These are phyloP conservation scores for Penicillium paxilli DNA, from an alignment of 495 filamentous ascomycete species.

Conservation along the genomic window DNA sequence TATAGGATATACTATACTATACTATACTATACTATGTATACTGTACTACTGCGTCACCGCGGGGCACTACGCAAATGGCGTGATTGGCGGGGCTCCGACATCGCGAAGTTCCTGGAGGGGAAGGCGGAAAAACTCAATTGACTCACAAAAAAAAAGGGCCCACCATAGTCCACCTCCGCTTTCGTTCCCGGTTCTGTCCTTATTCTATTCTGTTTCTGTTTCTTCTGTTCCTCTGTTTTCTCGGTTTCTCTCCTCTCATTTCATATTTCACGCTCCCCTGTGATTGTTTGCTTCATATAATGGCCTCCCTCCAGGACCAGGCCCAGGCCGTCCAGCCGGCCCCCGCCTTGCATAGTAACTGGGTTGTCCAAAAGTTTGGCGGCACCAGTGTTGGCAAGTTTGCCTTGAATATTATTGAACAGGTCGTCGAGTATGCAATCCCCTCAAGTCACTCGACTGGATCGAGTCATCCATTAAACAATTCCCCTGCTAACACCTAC, in stretches of 20 bases:
- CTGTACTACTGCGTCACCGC: not conserved
- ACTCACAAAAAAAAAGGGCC: slow-evolving; percentile 17
- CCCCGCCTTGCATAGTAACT: slow-evolving; percentile 37
- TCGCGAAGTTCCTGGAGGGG: slow-evolving; percentile 11
- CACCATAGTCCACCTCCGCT: slow-evolving; percentile 42
- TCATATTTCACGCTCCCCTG: slow-evolving; percentile 4
- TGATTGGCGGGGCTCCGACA: slow-evolving; percentile 23
- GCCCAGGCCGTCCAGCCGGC: slow-evolving; percentile 13
- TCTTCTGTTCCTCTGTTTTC: slow-evolving; percentile 1
- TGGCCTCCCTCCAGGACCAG: slow-evolving; percentile 21
- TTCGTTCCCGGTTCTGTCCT: too few relatives aligned
- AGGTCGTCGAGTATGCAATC: slow-evolving; percentile 65
- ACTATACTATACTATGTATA: not conserved
- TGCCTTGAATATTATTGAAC: slow-evolving; percentile 66
- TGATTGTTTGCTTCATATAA: slow-evolving; percentile 13
- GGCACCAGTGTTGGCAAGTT: slow-evolving; percentile 76
- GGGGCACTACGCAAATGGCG: slow-evolving; percentile 8
- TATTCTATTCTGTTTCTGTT: slow-evolving; percentile 6
- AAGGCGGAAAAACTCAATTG: slow-evolving; percentile 30
- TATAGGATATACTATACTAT: not conserved
- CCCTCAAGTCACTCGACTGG: not conserved
- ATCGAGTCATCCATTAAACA: not conserved
- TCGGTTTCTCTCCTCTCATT: slow-evolving; percentile 8
- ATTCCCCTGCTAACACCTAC: slow-evolving; percentile 9
- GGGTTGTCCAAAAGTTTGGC: slow-evolving; percentile 87